phyloP scores from a whole-genome alignment of 1,284 basidiomycete genomes.

The Apiotrichum sp. region DNA sequence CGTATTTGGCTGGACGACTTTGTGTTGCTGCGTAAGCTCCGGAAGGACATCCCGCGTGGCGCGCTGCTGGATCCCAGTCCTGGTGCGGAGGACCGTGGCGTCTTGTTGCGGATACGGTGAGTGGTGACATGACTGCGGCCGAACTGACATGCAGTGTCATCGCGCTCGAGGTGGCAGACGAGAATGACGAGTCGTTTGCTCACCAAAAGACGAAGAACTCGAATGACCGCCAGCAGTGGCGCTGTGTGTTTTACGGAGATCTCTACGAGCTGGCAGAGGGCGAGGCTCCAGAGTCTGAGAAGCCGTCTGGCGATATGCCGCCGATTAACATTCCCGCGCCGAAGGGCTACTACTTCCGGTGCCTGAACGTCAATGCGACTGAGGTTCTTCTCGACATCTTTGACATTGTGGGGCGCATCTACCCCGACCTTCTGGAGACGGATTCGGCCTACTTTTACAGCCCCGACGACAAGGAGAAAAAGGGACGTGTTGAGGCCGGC shows the following conservation, averaged over 20 bases:
- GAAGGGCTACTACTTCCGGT: slow-evolving; percentile 24
- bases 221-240: slow-evolving; percentile 13
- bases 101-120: slow-evolving; percentile 33
- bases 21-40: slow-evolving; percentile 55
- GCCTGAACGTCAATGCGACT: slow-evolving; percentile 22
- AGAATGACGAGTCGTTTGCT: neutral
- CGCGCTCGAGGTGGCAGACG: slow-evolving; percentile 18
- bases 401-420: slow-evolving; percentile 37
- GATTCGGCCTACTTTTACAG: slow-evolving; percentile 8
- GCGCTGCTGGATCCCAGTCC: slow-evolving; percentile 14
- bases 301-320: too few relatives aligned
- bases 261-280: slow-evolving; percentile 24
- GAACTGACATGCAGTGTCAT: slow-evolving; percentile 18
- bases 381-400: slow-evolving; percentile 35
- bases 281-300: neutral
- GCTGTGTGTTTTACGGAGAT: slow-evolving; percentile 36
- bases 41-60: slow-evolving; percentile 23
- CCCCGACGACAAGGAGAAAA: neutral
- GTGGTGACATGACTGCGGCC: slow-evolving; percentile 4
- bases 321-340: slow-evolving; percentile 8
- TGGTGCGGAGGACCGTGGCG: slow-evolving; percentile 19
- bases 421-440: slow-evolving; percentile 33
- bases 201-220: neutral
- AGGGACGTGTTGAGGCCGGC: neutral
- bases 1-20: slow-evolving; percentile 81